Conservation (phyloP, 1,284 basidiomycete genomes). For the Leccinum cinnamomeum region DNA sequence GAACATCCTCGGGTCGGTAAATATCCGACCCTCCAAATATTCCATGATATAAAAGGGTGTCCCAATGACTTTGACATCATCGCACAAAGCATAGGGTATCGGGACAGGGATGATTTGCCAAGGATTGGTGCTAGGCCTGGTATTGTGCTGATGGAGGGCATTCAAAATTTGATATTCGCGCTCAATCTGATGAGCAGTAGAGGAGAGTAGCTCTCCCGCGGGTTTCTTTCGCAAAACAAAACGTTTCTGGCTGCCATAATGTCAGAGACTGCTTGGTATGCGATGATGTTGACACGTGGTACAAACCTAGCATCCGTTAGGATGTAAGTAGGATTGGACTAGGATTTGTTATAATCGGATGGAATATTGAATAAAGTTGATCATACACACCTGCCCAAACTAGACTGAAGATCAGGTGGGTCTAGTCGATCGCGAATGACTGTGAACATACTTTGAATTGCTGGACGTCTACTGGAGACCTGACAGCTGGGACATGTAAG, state of each 20-base stretch:
- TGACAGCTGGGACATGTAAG: conserved; percentile 55
- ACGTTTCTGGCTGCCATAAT: conserved; percentile 52
- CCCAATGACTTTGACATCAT: conserved; percentile 76
- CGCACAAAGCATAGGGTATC: conserved; percentile 80
- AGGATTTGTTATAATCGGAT: conserved; percentile 7
- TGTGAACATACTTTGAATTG: conserved; percentile 80
- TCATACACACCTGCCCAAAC: conserved; percentile 73
- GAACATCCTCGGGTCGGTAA: conserved; percentile 81
- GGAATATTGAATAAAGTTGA: conserved; percentile 5
- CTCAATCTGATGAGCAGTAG: conserved; percentile 93
- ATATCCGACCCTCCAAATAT: conserved; percentile 90
- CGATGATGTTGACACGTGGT: neutral
- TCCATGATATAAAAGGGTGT: conserved; percentile 97
- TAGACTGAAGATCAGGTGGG: conserved; percentile 32
- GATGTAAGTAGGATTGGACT: conserved; percentile 97
- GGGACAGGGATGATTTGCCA: conserved; percentile 79
- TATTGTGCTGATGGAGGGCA: conserved; percentile 77
- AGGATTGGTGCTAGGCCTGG: conserved; percentile 47
- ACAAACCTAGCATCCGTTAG: conserved; percentile 70
- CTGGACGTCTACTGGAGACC: conserved; percentile 75
- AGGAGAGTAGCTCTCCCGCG: conserved; percentile 80
- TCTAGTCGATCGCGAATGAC: neutral
- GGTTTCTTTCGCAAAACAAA: conserved; percentile 94
- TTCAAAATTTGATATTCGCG: conserved; percentile 84
- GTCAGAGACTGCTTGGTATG: conserved; percentile 11